Evolutionary conservation across 116 monocot species (phyloP), one percentile per base, ranked within the genome.

Genomic region (Zostera marina): DNA sequence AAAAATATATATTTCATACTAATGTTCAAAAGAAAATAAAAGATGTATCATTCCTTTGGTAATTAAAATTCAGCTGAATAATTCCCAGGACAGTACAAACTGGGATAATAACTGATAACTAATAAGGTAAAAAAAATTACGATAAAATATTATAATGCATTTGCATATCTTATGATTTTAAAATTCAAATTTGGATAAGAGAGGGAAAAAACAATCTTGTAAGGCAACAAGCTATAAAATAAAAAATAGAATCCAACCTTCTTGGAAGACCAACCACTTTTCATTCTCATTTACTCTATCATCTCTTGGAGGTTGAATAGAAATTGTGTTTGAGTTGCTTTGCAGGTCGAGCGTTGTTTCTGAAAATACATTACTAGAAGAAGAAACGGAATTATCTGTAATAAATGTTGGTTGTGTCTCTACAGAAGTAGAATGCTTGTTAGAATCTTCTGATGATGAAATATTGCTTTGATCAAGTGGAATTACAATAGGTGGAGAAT

Each of bases 221-320:
- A 43, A 42, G 17, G 39, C 22, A 59, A 11, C 41, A 17, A 19
- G 19, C 21, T 59, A 59, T 17, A 42, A 49, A 20, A 20, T 49
- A 8, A 11, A 42, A 17, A 59, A 42, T 42, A 56, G 24, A 40
- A 42, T 7, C 59, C 17, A 59, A 21, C 42, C 42, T 59, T 59
- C 59, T 42, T 41, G 43, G 9, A 58, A 59, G 19, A 19, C 3
- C 17, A 42, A 16, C 19, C 11, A 42, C 10, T 10, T 15, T 15
- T 43, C 59, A 11, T 54, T 54, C 32, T 32, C 32, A 32, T 32
- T 32, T 10, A 19, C 22, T 38, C 19, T 59, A 43, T 21, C 59
- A 59, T 59, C 59, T n/a, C 43, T 43, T 20, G 41, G 41, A 59
- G 59, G 42, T 42, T n/a, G 42, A 43, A 20, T n/a, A 20, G 1